Conservation (phyloP, 176 grass and related monocot species). For the Alopecurus myosuroides region DNA sequence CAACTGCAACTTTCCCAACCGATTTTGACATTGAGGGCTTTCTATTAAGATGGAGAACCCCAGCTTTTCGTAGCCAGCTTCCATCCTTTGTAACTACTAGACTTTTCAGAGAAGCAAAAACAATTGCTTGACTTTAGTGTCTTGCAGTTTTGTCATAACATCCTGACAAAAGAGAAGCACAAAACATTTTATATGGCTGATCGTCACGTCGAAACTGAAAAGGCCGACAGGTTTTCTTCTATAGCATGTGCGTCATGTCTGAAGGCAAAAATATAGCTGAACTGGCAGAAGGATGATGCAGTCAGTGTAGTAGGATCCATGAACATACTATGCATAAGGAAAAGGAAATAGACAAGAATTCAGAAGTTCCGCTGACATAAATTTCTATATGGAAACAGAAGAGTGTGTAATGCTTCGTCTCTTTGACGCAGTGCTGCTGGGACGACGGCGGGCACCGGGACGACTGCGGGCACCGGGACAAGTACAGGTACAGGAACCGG, state of each 20-base stretch:
- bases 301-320: background rate
- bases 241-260: conserved; percentile 1
- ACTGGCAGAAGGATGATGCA: background rate
- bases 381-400: background rate
- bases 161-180: background rate
- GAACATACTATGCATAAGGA: background rate
- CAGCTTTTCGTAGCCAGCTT: background rate
- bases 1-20: background rate
- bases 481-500: conserved; percentile 22
- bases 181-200: background rate
- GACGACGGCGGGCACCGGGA: conserved; percentile 17
- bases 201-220: background rate
- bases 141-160: background rate
- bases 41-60: background rate
- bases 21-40: background rate
- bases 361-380: background rate
- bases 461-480: background rate
- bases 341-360: background rate
- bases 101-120: no score
- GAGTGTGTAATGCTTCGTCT: background rate
- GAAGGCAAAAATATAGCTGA: background rate
- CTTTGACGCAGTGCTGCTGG: conserved; percentile 40
- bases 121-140: background rate
- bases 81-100: background rate
- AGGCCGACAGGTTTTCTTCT: background rate